Conservation (phyloP, 352 stramenopile genomes). For the Globisporangium uncinulatum region DNA sequence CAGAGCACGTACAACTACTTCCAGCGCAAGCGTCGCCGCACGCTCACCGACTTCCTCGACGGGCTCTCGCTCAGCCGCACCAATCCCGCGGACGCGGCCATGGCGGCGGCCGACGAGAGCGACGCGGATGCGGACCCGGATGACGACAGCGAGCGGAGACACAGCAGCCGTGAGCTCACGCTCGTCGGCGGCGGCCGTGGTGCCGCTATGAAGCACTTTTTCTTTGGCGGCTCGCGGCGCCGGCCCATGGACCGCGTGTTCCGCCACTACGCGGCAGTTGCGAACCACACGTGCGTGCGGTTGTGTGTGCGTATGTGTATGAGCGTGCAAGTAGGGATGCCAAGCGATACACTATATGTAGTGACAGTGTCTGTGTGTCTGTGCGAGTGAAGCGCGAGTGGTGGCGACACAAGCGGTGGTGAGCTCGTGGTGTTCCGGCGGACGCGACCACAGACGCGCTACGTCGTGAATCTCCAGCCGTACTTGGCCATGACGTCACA, state of each 20-base stretch:
- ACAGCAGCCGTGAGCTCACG: slow-evolving; percentile 3
- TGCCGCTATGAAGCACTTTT: slow-evolving; percentile 38
- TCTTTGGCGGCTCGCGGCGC: slow-evolving; percentile 31
- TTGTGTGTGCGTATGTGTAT: neutral
- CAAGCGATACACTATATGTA: too few relatives aligned
- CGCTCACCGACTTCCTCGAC: slow-evolving; percentile 58
- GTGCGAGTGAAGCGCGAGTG: slow-evolving; percentile 3
- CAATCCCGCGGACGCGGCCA: slow-evolving; percentile 4
- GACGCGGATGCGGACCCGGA: slow-evolving; percentile 13
- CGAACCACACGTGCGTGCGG: slow-evolving; percentile 23
- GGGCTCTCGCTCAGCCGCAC: slow-evolving; percentile 29
- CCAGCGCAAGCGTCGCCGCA: slow-evolving; percentile 60
- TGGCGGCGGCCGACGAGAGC: slow-evolving; percentile 21
- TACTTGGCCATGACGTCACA: slow-evolving; percentile 41
- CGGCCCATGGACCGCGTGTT: slow-evolving; percentile 59
- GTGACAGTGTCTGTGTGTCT: neutral
- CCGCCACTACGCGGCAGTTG: slow-evolving; percentile 53
- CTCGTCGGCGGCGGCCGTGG: slow-evolving; percentile 36
- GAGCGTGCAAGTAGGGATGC: too few relatives aligned
- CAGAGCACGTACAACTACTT: slow-evolving; percentile 73
- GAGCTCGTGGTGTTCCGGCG: slow-evolving; percentile 37
- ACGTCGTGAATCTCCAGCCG: slow-evolving; percentile 20
- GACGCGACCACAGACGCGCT: slow-evolving; percentile 2
- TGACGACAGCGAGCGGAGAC: slow-evolving; percentile 11
- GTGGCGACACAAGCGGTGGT: slow-evolving; percentile 15